Base-by-base conservation (phyloP, 1,284 basidiomycete genomes). In the Sphaerobolus stellatus region DNA sequence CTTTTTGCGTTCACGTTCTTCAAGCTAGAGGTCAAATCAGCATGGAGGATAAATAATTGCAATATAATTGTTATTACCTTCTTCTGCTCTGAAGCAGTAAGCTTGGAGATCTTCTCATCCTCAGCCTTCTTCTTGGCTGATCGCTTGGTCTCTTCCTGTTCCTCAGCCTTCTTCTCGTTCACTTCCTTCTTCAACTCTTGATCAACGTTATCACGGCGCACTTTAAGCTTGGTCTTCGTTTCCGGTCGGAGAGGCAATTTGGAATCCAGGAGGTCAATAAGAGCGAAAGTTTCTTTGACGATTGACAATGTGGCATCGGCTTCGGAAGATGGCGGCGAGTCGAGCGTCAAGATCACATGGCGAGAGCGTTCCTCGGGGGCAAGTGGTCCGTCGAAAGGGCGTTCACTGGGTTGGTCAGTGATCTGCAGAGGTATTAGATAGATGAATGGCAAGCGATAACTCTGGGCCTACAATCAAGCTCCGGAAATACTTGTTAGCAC, bases 21-120 rank as follows among this genome's bases (percentile, higher is more conserved):
- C 73, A 59, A 80, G 72, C 84, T 88, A 59, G 13, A 48, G 9
- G 50, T 22, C 9, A 59, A 50, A 45, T 45, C 8, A 52, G 31
- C 14, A 18, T n/a, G 28, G 13, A 20, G n/a, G 48, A 28, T 20
- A 22, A 9, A 14, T 7, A 46, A 20, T 20, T 9, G 34, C 14
- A 22, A 13, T 30, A 25, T 9, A 46, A 14, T 9, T 18, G 18
- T 11, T 18, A 41, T 27, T 51, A 84, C 84, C 82, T 90, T 92
- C 76, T 88, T 86, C 73, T 92, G 88, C 67, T 94, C 92, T 52
- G 87, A 81, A 33, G 91, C 82, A 62, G 83, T 86, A 60, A 94
- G 77, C 61, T 81, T 82, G 20, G 86, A 77, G 49, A 92, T 70
- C 60, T 81, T 76, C 59, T 88, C 88, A 58, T 88, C 78, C 67